Evolutionary conservation across 129 eudicot genomes (phyloP).

Genomic region (Helianthus tuberosus): DNA sequence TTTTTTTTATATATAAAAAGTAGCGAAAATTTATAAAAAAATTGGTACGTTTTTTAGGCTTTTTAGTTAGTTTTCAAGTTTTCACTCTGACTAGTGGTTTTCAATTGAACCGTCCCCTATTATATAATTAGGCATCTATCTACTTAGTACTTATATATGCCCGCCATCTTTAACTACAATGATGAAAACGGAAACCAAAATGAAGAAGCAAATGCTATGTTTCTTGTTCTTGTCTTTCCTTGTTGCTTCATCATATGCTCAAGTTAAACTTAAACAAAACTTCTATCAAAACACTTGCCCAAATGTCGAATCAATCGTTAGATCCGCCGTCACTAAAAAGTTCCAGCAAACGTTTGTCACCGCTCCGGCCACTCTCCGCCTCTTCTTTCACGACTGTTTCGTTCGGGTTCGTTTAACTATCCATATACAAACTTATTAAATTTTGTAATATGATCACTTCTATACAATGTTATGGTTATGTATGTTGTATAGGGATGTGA

Average conservation of each 20-base stretch:
- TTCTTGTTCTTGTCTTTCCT: conserved; percentile 37
- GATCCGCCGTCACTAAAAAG: conserved; percentile 54
- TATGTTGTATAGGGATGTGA: conserved; percentile 69
- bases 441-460: too few relatives aligned
- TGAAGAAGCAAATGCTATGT: conserved; percentile 38
- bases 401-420: conserved; percentile 55
- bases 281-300: conserved; percentile 72
- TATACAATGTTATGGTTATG: too few relatives aligned
- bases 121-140: not conserved
- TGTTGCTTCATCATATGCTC: conserved; percentile 42
- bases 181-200: conserved; percentile 3
- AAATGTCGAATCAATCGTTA: conserved; percentile 68
- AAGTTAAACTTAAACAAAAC: conserved; percentile 57
- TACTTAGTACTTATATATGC: not conserved
- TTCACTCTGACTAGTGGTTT: too few relatives aligned
- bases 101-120: too few relatives aligned
- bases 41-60: too few relatives aligned
- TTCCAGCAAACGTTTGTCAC: conserved; percentile 78
- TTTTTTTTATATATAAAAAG: too few relatives aligned
- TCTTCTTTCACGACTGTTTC: conserved; percentile 87
- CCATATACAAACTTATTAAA: not conserved
- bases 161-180: conserved; percentile 14
- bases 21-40: too few relatives aligned
- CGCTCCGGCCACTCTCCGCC: conserved; percentile 84
- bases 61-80: too few relatives aligned